Percentiles rank a stretch among this genome's conserved stretches.
Conservation (phyloP, 176 grass and related monocot species). For the Dendrocalamus sinicus region DNA sequence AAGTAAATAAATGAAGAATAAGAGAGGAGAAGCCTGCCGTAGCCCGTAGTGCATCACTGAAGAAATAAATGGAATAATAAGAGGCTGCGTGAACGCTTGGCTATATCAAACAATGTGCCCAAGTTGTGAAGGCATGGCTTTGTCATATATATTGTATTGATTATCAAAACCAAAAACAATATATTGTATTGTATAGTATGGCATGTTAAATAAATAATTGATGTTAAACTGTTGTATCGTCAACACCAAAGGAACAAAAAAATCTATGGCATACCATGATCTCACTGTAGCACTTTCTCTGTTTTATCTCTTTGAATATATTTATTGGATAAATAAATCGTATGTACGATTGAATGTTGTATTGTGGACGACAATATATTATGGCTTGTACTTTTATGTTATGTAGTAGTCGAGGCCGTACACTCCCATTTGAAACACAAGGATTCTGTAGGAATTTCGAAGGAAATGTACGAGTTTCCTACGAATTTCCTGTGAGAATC, state of each 20-base stretch:
- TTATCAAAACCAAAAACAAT: neutral
- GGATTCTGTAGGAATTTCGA: neutral
- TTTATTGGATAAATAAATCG: neutral
- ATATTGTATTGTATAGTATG: neutral
- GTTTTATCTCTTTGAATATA: neutral
- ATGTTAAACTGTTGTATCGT: neutral
- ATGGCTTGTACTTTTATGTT: neutral
- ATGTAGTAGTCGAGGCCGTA: neutral
- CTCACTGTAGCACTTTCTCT: neutral
- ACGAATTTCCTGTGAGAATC: neutral
- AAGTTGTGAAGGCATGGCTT: neutral
- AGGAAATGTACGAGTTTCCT: neutral
- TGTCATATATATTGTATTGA: neutral
- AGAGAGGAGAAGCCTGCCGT: neutral
- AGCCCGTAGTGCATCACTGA: neutral
- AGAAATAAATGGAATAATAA: slow-evolving; percentile 23
- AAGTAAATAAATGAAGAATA: slow-evolving; percentile 23
- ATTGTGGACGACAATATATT: neutral
- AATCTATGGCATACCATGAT: neutral
- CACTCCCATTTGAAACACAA: neutral
- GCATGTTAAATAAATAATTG: slow-evolving; percentile 2
- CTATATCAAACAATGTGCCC: slow-evolving; percentile 19
- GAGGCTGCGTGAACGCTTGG: neutral
- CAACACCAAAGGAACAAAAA: neutral
- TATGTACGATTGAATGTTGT: neutral